Evolutionary conservation across 805 yeast species (phyloP).

Genomic region (Lachancea waltii): DNA sequence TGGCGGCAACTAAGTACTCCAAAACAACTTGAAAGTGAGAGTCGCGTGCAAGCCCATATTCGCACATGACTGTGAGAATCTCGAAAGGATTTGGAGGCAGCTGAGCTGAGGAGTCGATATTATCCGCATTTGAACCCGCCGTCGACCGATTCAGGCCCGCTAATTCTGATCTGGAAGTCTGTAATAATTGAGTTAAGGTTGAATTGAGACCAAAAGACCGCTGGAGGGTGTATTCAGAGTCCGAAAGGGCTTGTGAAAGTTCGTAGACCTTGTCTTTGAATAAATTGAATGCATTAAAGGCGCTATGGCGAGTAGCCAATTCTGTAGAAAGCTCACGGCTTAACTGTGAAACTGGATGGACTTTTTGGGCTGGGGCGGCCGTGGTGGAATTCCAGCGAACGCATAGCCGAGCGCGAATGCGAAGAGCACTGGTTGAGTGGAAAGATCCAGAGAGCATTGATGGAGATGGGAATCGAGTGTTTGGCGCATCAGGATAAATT

Average conservation of each 20-base stretch:
- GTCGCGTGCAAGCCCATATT: constrained; percentile 24
- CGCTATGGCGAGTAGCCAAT: constrained; percentile 9
- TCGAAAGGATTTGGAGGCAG: constrained; percentile 20
- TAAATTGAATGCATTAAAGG: constrained; percentile 9
- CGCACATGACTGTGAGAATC: constrained; percentile 22
- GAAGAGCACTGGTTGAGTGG: neutral
- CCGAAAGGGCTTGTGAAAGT: constrained; percentile 11
- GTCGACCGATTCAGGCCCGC: no score
- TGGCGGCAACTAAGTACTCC: constrained; percentile 16
- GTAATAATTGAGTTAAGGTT: constrained; percentile 14
- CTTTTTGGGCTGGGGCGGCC: constrained; percentile 1
- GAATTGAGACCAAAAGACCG: constrained; percentile 19
- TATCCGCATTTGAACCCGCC: no score
- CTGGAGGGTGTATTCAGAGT: constrained; percentile 13
- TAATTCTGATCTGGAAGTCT: constrained; percentile 11
- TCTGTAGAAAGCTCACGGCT: constrained; percentile 9
- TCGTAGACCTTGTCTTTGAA: constrained; percentile 13
- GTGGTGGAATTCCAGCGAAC: constrained; percentile 7
- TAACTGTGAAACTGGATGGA: constrained; percentile 18
- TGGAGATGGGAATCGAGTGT: no score
- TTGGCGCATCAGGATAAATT: no score
- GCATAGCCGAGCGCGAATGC: constrained; percentile 2
- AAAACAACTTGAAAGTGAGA: constrained; percentile 26
- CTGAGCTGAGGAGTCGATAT: no score
- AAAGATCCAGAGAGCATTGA: constrained; percentile 5